Conservation (phyloP, 2,329 filamentous ascomycete species). For the Calonectria pteridis region DNA sequence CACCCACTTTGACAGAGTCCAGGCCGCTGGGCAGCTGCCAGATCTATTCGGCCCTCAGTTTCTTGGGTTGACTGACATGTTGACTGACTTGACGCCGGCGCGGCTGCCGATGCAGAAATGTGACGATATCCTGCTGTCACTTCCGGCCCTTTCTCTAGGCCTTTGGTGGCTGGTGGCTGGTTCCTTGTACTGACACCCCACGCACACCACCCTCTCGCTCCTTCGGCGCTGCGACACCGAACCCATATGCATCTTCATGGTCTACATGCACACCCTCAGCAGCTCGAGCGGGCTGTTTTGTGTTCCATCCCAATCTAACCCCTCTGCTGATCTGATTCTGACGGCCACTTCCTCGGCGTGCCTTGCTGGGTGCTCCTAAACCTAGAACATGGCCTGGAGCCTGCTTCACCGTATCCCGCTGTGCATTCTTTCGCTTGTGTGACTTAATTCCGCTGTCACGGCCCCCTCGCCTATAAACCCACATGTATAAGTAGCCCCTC, state of each 20-base stretch:
- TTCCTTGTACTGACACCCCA: slow-evolving; percentile 34
- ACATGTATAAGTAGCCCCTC: slow-evolving; percentile 42
- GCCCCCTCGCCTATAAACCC: slow-evolving; percentile 14
- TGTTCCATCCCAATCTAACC: slow-evolving; percentile 26
- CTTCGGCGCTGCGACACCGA: slow-evolving; percentile 33
- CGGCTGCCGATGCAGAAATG: slow-evolving; percentile 8
- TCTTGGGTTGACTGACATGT: slow-evolving; percentile 18
- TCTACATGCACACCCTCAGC: slow-evolving; percentile 39
- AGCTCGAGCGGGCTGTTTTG: slow-evolving; percentile 12
- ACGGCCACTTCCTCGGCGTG: slow-evolving; percentile 27
- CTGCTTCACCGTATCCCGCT: slow-evolving; percentile 38
- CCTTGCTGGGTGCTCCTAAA: slow-evolving; percentile 36
- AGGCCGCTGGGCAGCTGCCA: slow-evolving; percentile 6
- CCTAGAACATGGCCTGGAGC: slow-evolving; percentile 30
- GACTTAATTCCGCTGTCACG: slow-evolving; percentile 22
- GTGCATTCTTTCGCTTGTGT: slow-evolving; percentile 32
- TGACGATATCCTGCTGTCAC: slow-evolving; percentile 23
- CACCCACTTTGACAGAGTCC: slow-evolving; percentile 20
- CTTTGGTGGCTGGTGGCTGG: slow-evolving; percentile 25
- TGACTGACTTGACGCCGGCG: slow-evolving; percentile 16
- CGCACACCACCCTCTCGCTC: slow-evolving; percentile 42
- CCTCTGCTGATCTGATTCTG: slow-evolving; percentile 39
- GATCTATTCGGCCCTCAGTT: slow-evolving; percentile 19
- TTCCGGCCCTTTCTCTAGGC: slow-evolving; percentile 37
- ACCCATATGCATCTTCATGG: slow-evolving; percentile 29